phyloP scores from a whole-genome alignment of 176 grass and related monocot species.

The Miscanthus lutarioriparius region DNA sequence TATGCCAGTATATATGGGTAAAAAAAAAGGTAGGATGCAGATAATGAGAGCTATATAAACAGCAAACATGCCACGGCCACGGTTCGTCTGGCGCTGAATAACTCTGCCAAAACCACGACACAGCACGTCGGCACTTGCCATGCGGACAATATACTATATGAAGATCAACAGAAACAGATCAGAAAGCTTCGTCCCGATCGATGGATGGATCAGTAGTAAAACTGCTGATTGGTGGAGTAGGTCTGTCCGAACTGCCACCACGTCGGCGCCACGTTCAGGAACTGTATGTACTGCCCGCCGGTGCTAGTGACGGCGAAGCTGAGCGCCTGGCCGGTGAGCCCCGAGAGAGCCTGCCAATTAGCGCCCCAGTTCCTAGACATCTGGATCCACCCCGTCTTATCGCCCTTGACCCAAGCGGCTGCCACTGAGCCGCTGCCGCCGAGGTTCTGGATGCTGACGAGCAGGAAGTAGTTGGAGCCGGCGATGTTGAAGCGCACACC shows the following conservation, averaged over 20 bases:
- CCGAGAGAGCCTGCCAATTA: conserved; percentile 44
- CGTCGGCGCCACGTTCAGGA: conserved; percentile 28
- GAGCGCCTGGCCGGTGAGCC: conserved; percentile 41
- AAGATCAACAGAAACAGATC: not conserved
- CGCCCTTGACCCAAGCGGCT: conserved; percentile 28
- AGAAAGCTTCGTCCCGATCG: not conserved
- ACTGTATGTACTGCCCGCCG: conserved; percentile 45
- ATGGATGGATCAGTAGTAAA: conserved; percentile 35
- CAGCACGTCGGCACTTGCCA: not conserved
- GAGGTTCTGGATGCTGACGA: conserved; percentile 51
- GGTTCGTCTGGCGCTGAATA: not conserved
- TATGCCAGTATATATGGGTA: too few relatives aligned
- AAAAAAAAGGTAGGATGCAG: not conserved
- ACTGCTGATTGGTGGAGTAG: conserved; percentile 42
- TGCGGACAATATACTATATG: not conserved
- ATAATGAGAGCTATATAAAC: not conserved
- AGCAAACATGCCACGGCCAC: conserved; percentile 22
- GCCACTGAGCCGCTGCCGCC: conserved; percentile 47
- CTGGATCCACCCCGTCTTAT: conserved; percentile 32
- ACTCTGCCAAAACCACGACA: not conserved
- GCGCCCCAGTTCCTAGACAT: conserved; percentile 59
- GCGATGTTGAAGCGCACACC: conserved; percentile 38
- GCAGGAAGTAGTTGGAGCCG: conserved; percentile 51
- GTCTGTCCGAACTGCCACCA: conserved; percentile 64
- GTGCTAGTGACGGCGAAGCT: conserved; percentile 52